A percentile compares a stretch with the other conserved stretches of the same genome.
Conservation (phyloP, 768 basidiomycete species). For the Sistotremastrum niveocremeum region DNA sequence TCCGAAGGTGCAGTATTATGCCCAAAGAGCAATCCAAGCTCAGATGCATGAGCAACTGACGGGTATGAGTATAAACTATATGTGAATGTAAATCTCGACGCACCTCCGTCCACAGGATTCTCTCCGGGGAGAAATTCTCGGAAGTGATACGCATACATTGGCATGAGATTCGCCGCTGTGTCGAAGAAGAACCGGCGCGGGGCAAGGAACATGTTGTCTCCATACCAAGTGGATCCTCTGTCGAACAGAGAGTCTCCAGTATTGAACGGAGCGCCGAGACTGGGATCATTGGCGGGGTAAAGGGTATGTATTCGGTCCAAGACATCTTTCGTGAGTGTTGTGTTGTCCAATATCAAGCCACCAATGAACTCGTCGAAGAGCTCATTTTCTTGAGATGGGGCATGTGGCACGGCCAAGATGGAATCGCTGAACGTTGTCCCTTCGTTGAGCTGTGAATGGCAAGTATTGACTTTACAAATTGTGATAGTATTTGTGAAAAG, state of each 20-base stretch:
- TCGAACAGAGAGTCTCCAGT: conserved; percentile 50
- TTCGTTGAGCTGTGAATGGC: conserved; percentile 32
- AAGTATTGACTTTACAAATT: not conserved
- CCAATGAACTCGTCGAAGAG: conserved; percentile 36
- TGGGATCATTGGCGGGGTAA: conserved; percentile 36
- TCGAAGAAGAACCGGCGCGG: conserved; percentile 37
- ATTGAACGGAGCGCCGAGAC: conserved; percentile 36
- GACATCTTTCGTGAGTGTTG: conserved; percentile 29
- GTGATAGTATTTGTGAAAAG: not conserved
- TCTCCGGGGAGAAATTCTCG: conserved; percentile 45
- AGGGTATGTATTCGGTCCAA: conserved; percentile 24
- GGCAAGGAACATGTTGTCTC: conserved; percentile 41
- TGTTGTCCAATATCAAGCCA: conserved; percentile 38
- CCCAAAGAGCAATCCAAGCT: conserved; percentile 35
- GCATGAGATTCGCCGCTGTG: conserved; percentile 31
- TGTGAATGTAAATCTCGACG: conserved; percentile 4
- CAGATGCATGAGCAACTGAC: conserved; percentile 36
- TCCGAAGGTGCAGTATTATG: conserved; percentile 31
- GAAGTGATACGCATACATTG: conserved; percentile 42
- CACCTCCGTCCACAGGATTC: conserved; percentile 33
- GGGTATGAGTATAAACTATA: not conserved
- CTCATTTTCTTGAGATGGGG: conserved; percentile 25
- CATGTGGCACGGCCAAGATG: conserved; percentile 26
- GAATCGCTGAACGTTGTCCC: conserved; percentile 31
- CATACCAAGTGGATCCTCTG: conserved; percentile 42